Evolutionary conservation across 2,329 filamentous ascomycete species (phyloP), one percentile per base, ranked within the genome.

Genomic region (Hyphodiscus sp.): DNA sequence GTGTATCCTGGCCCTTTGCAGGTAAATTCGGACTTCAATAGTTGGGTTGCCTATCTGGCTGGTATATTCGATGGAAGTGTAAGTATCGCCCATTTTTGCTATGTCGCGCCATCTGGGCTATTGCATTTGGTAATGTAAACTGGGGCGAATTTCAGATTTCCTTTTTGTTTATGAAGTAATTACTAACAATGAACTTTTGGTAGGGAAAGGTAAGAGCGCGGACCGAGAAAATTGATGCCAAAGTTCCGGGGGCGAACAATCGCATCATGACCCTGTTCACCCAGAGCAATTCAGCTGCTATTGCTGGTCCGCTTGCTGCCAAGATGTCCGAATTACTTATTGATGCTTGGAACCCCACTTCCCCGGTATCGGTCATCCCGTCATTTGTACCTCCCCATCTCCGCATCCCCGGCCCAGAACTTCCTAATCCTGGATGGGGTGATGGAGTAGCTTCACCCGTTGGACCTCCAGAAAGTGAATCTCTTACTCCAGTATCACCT

Each of bases 1-100:
- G 82, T 84, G 1, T 90, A 91, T 57, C 85, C 89, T 0, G 86
- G 88, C 2, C 77, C 82, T n/a, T 73, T 96, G 41, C 77, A 82
- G 49, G 73, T 83, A 5, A 67, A 76, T 30, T 70, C 70, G 18
- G 68, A 76, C 1, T 92, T 96, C 65, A 77, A 83, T 2, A 75
- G 63, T 2, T 68, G 64, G 61, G 26, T 68, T 19, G 47, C 57
- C 29, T 42, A 38, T 41, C 18, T 56, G 30, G 45, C 45, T 20
- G 23, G 26, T 16, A 3, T n/a, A 23, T 26, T 46, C 8, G 45
- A 26, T 7, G 42, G 33, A 10, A 38, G 33, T 38, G 33, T 38
- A 38, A 38, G 33, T 38, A 38, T 4, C 16, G 11, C 33, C 13
- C 4, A 38, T 6, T 6, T 38, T 38, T 38, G 4, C 33, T 13